These are phyloP conservation scores for Spathaspora girioi DNA, from an alignment of 805 yeast genomes.

Conservation along the genomic window DNA sequence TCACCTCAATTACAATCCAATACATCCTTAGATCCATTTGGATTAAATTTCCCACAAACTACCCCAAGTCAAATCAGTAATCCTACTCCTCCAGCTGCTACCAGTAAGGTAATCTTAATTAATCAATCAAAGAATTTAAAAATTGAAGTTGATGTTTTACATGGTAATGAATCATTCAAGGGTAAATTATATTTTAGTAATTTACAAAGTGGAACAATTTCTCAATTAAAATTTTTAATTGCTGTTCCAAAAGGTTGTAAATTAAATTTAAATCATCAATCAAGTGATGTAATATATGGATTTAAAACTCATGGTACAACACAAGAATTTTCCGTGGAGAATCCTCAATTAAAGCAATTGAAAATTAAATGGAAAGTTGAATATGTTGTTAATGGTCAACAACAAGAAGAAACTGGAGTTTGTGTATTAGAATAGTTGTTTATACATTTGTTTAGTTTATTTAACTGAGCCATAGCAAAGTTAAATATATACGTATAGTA, in stretches of 20 bases:
- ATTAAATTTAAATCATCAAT: constrained; percentile 59
- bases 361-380: constrained; percentile 76
- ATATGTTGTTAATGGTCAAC: constrained; percentile 46
- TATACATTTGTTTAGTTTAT: background rate
- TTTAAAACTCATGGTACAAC: constrained; percentile 46
- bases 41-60: constrained; percentile 34
- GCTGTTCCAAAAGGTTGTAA: constrained; percentile 69
- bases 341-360: constrained; percentile 33
- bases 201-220: constrained; percentile 38
- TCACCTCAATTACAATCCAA: constrained; percentile 32
- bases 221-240: constrained; percentile 53
- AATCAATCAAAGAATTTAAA: constrained; percentile 45
- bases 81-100: background rate
- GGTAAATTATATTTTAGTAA: constrained; percentile 55
- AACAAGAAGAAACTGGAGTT: constrained; percentile 57
- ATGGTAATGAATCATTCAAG: constrained; percentile 33
- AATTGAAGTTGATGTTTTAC: constrained; percentile 42
- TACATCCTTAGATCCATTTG: constrained; percentile 36
- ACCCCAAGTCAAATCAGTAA: constrained; percentile 27
- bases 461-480: background rate
- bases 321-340: constrained; percentile 47
- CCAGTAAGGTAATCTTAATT: constrained; percentile 22
- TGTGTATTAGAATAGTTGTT: constrained; percentile 12
- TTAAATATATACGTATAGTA: too few species aligned
- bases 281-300: constrained; percentile 49